Evolutionary conservation across 208 protist species (phyloP), one percentile per base, ranked within the genome.

Genomic region (Endotrypanum monterogeii): DNA sequence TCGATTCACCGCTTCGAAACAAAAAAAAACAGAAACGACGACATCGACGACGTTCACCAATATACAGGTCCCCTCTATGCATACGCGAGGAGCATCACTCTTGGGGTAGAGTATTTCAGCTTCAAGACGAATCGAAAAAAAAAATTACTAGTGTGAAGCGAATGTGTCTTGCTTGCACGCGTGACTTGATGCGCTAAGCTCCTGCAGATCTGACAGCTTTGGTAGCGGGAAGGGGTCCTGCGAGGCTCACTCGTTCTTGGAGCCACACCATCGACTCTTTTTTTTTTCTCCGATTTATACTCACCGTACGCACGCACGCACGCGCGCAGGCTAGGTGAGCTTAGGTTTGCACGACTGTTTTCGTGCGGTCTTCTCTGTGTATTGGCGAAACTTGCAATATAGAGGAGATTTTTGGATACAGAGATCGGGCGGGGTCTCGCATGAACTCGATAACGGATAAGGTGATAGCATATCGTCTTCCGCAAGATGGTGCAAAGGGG

Each of bases 381-480:
- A 25, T 3, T 28, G 23, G 3, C 41, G 37, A 55, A 52, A 28
- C 63, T 18, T 30, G 25, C 12, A 28, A 25, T n/a, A 32, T 37
- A 16, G 44, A 41, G n/a, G 23, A 62, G 8, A 16, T 28, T 39
- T 28, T 25, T n/a, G 18, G n/a, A 39, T 4, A 8, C 1, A 37
- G 11, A 35, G 37, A 48, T 46, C 3, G 50, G 46, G 9, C 70
- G 39, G 7, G 41, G 18, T 30, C 57, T 56, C 28, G 54, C 39
- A 80, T 76, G 76, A 80, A 50, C 39, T 67, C 52, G 4, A 52
- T 72, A 20, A 57, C 76, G 20, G 70, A 80, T 67, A 67, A 72
- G 39, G 63, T 76, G n/a, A 73, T 82, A 3, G 77, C 77, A 30
- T 82, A 77, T 54, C 69, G 76, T 39, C 44, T 73, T 8, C 70